A percentile compares a stretch with the other conserved stretches of the same genome.
Conservation (phyloP, 352 stramenopile genomes). For the Halophytophthora batemanensis region DNA sequence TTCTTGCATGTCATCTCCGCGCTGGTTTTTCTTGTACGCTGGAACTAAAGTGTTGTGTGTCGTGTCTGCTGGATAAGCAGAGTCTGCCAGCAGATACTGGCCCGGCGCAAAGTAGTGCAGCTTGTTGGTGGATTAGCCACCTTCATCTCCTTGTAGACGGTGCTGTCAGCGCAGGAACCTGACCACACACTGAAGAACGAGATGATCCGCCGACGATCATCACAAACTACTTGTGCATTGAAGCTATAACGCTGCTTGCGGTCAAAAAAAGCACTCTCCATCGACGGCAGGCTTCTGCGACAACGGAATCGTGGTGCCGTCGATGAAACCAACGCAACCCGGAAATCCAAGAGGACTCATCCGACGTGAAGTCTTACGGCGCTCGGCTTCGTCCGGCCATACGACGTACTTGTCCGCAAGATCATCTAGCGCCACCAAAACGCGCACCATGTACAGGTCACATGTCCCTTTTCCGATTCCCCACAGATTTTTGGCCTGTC, state of each 20-base stretch:
- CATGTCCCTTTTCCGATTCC: conserved; percentile 3
- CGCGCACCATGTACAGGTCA: background rate
- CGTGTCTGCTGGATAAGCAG: conserved; percentile 10
- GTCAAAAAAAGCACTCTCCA: conserved; percentile 12
- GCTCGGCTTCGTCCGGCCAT: background rate
- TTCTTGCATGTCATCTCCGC: conserved; percentile 3
- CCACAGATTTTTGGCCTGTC: background rate
- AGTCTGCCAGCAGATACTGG: conserved; percentile 15
- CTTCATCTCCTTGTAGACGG: conserved; percentile 10
- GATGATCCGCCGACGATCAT: conserved; percentile 12
- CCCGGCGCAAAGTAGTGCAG: conserved; percentile 6
- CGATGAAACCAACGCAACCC: conserved; percentile 14
- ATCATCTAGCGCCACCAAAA: background rate
- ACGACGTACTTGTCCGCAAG: background rate
- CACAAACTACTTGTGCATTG: conserved; percentile 16
- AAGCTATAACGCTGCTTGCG: conserved; percentile 17
- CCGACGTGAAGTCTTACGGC: background rate
- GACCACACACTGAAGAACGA: conserved; percentile 10
- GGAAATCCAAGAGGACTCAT: background rate
- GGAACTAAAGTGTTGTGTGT: conserved; percentile 1
- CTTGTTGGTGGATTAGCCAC: background rate
- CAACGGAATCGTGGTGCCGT: conserved; percentile 13
- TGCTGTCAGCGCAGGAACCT: no score
- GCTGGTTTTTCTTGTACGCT: conserved; percentile 4
- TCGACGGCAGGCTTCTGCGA: conserved; percentile 13